Base-by-base conservation (phyloP, 169 alveolate species). In the Perkinsus olseni region DNA sequence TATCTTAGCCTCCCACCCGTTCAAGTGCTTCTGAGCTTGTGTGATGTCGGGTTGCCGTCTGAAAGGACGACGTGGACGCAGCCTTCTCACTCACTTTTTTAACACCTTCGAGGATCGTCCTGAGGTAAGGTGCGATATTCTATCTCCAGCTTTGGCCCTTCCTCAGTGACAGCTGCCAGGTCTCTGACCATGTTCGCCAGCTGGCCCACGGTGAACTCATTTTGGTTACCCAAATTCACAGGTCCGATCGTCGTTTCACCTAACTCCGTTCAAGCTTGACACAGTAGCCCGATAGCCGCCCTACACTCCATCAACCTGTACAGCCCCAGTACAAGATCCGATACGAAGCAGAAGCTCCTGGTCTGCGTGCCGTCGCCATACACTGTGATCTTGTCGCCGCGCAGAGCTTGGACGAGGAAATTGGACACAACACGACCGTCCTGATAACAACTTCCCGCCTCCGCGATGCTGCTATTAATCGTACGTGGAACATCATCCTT, bases 301-400 rank as follows among this genome's bases (percentile, higher is more conserved):
- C 92, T 93, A 62, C 82, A 62, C 74, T 95, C 95, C 98, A 96
- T 96, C 37, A 96, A 93, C 45, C 95, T 93, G 92, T 94, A 94
- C 74, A 96, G 92, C 3, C 96, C 98, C 39, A 95, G 96, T 6
- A 96, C 96, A 91, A 95, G 93, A 95, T 96, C 98, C 82, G 96
- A 95, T 39, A 96, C 96, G 92, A 93, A 96, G 94, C 97, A 95
- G 92, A 96, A 96, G 39, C 97, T 94, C 93, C 98, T 93, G 17
- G 98, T 96, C 92, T 96, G 97, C 20, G 93, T 92, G 21, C 98
- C 98, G 50, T 96, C 98, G 13, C 98, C 98, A 93, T 96, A 96
- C 91, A 96, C 94, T 39, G 97, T 94, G 0, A 94, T 92, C 92
- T 95, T 95, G 48, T 93, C 92, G n/a, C 92, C 94, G 82, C 94